Evolutionary conservation across 306 rosid species (phyloP), one percentile per base, ranked within the genome.

Genomic region (Datisca glomerata): DNA sequence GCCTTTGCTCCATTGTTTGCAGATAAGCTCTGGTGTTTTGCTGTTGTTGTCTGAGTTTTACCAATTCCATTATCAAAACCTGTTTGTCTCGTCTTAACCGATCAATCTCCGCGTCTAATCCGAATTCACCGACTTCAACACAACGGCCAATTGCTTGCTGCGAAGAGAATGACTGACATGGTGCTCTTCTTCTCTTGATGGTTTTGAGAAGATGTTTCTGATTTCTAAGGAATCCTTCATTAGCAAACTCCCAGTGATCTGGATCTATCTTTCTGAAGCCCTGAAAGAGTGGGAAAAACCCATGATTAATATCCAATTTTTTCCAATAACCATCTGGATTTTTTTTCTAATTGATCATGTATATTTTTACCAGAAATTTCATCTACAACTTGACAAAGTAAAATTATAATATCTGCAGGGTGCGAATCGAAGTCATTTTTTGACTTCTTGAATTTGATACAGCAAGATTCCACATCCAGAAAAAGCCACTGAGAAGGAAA

Each of bases 221-320:
- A 31, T 76, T 82, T 29, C 85, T 67, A 2, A 71, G 22, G 56
- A 87, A 87, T 24, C 85, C 85, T 55, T 74, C 97, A 45, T 69
- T 79, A 6, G 94, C 85, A 56, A 87, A 83, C 53, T 82, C 89
- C 97, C 97, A 87, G 47, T 52, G 74, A 49, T 79, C 80, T 45
- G 82, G 65, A 56, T 87, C 87, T 31, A 76, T 64, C 66, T 87
- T 87, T 47, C 94, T 69, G 61, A 87, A 87, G 1, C 94, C 94
- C 96, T 87, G 78, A 47, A 63, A 13, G 7, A 46, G n/a, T n/a
- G n/a, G n/a, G n/a, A n/a, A n/a, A n/a, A n/a, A n/a, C n/a, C n/a
- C n/a, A n/a, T n/a, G n/a, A n/a, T n/a, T n/a, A n/a, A n/a, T n/a
- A n/a, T n/a, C n/a, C n/a, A n/a, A n/a, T n/a, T n/a, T n/a, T n/a